Base-by-base conservation (phyloP, 2,329 filamentous ascomycete species). In the Paracoccidioides brasiliensis region DNA sequence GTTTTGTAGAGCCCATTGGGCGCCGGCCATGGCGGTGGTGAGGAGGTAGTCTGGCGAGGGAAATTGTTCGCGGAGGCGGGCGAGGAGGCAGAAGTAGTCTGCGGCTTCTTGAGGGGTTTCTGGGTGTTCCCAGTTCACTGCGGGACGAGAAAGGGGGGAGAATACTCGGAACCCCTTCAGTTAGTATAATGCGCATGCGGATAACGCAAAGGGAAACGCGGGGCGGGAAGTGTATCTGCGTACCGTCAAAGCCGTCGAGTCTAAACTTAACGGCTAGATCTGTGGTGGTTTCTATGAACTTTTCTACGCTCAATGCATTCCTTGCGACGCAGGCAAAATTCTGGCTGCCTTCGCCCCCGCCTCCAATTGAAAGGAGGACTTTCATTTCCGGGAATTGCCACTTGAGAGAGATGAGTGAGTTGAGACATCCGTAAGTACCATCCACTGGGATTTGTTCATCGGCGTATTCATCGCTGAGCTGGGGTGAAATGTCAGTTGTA, bases 121-220 rank as follows among this genome's bases (percentile, higher is more conserved):
- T 2, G 88, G 87, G 62, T 88, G 86, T 66, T 89, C 83, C 88
- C 88, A 93, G 64, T 86, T 84, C 66, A 93, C 87, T 91, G 57
- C 87, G 90, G 57, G 35, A 40, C n/a, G 15, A 15, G 35, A 2
- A 12, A 28, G 7, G n/a, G 28, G 3, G 38, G 14, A n/a, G 14
- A 41, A 41, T 41, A 5, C 4, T 10, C 40, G 9, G 10, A n/a
- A 12, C 22, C 22, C 22, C 22, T 22, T 22, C 22, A 22, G 22
- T 22, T 22, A 22, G 22, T 1, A 22, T 22, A 22, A 22, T 22
- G 22, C 22, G 22, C 2, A 1, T 22, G 22, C 22, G 22, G 22
- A 22, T 22, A 22, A 22, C 2, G 22, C 22, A 22, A 22, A 22
- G 5, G 37, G 48, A 32, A 14, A 7, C 10, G 48, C 9, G 14